phyloP scores from a whole-genome alignment of 306 rosid genomes.

The Fragaria iinumae region DNA sequence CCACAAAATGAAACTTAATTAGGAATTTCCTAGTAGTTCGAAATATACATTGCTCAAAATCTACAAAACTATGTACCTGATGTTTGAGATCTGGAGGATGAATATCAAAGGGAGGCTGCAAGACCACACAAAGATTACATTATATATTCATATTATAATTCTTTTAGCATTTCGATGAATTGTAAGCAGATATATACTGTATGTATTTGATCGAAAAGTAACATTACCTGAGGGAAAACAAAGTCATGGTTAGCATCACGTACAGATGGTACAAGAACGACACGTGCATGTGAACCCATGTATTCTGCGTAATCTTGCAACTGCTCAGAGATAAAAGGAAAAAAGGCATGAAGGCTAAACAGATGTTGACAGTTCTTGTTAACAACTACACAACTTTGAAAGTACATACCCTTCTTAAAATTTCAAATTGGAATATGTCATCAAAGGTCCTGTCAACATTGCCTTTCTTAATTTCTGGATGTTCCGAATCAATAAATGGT shows the following conservation, averaged over 20 bases:
- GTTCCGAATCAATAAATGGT: slow-evolving; percentile 90
- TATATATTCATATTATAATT: neutral
- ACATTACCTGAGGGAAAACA: slow-evolving; percentile 88
- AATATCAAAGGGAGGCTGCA: slow-evolving; percentile 84
- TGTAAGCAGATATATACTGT: slow-evolving; percentile 7
- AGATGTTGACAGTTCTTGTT: slow-evolving; percentile 1
- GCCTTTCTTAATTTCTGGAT: slow-evolving; percentile 82
- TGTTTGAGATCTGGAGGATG: slow-evolving; percentile 51
- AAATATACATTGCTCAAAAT: slow-evolving; percentile 23
- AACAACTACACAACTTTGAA: neutral
- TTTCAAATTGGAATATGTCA: slow-evolving; percentile 66
- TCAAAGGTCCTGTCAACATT: slow-evolving; percentile 64
- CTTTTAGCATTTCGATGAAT: neutral
- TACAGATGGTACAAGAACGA: slow-evolving; percentile 79
- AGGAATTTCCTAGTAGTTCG: neutral
- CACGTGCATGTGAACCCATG: slow-evolving; percentile 63
- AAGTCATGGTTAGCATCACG: slow-evolving; percentile 86
- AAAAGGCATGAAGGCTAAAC: slow-evolving; percentile 6
- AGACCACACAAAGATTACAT: slow-evolving; percentile 14
- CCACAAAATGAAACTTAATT: slow-evolving; percentile 8
- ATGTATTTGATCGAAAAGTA: slow-evolving; percentile 19
- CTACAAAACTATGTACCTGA: slow-evolving; percentile 58
- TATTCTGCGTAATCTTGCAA: slow-evolving; percentile 68
- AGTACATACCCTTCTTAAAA: slow-evolving; percentile 65
- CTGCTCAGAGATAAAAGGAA: slow-evolving; percentile 40